Evolutionary conservation across 306 rosid species (phyloP).

Genomic region (Cicer pinnatifidum): DNA sequence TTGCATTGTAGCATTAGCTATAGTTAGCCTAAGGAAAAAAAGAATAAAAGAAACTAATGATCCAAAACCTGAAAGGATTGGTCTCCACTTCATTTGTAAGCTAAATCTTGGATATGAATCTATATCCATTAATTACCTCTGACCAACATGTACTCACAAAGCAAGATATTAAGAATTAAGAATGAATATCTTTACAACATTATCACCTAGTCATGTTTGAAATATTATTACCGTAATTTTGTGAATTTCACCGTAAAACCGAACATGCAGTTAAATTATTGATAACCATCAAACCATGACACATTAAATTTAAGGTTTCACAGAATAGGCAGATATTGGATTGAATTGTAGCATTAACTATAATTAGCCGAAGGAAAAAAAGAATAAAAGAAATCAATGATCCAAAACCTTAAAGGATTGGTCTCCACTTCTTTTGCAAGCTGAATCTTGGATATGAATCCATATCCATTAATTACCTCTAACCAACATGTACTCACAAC

Average conservation of each 20-base stretch:
- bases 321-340: neutral
- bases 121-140: conserved; percentile 34
- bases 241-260: too few species aligned
- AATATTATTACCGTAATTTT: too few species aligned
- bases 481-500: conserved; percentile 42
- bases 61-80: conserved; percentile 27
- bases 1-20: conserved; percentile 3
- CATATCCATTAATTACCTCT: conserved; percentile 37
- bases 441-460: conserved; percentile 44
- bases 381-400: neutral
- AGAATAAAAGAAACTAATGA: neutral
- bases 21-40: neutral
- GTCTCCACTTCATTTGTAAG: conserved; percentile 30
- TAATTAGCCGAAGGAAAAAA: neutral
- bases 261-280: too few species aligned
- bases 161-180: conserved; percentile 37
- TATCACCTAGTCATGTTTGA: conserved; percentile 8
- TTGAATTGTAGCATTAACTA: conserved; percentile 4
- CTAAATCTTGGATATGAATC: conserved; percentile 44
- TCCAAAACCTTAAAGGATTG: conserved; percentile 27
- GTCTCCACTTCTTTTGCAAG: conserved; percentile 33
- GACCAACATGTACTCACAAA: conserved; percentile 38
- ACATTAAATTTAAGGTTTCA: neutral
- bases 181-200: conserved; percentile 39
- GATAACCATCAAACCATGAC: too few species aligned